Evolutionary conservation across 768 basidiomycete genomes (phyloP).

Genomic region (Podaxis pistillaris): DNA sequence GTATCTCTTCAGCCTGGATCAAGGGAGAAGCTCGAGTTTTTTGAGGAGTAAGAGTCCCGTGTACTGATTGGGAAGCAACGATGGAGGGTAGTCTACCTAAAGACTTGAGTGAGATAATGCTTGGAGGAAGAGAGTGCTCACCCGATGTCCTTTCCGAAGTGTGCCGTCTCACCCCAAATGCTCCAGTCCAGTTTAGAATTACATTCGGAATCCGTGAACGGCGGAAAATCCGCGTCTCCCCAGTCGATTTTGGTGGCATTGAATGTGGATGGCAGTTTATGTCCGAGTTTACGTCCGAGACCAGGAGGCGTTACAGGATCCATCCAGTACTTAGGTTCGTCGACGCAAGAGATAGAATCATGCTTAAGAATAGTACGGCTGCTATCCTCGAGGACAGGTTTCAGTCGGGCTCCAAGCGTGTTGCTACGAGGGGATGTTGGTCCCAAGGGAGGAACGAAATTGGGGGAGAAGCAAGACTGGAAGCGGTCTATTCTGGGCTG

Average conservation of each 20-base stretch:
- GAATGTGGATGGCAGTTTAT: neutral
- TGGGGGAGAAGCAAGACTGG: neutral
- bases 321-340: neutral
- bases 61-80: constrained; percentile 1
- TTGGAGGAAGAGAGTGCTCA: neutral
- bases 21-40: neutral
- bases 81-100: neutral
- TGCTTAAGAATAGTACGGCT: neutral
- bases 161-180: constrained; percentile 23
- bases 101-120: neutral
- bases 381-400: neutral
- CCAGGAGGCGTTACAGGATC: constrained; percentile 1
- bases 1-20: constrained; percentile 21
- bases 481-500: neutral
- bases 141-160: constrained; percentile 11
- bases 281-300: neutral
- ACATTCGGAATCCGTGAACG: constrained; percentile 28
- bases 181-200: constrained; percentile 24
- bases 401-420: neutral
- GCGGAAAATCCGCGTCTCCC: constrained; percentile 36
- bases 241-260: constrained; percentile 22
- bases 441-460: neutral
- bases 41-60: neutral
- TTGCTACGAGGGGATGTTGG: neutral
- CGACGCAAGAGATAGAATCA: neutral